Base-by-base conservation (phyloP, 78 protist species). In the Polysphondylium violaceum region DNA sequence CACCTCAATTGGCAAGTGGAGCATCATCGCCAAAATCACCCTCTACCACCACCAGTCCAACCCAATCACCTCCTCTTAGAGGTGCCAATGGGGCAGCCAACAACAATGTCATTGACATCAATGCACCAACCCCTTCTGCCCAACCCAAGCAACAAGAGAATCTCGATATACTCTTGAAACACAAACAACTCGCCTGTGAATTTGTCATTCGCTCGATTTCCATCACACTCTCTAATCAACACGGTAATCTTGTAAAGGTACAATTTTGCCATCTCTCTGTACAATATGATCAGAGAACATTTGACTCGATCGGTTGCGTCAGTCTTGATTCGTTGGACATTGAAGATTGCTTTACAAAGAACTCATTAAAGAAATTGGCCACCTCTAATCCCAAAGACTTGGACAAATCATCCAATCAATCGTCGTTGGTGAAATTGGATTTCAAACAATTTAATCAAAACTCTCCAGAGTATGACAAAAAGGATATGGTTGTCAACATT, bases 401-500 rank as follows among this genome's bases (percentile, higher is more conserved):
- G 16, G 77, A 67, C 44, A 63, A 69, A 21, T 36, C 27, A 12
- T 50, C 63, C 3, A 47, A 23, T 59, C 31, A 27, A 35, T n/a
- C 43, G 16, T 21, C 38, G 23, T 44, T 83, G 56, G 91, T 83
- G 25, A 27, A 23, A 9, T 69, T 83, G 38, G 33, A 83, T 31
- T 83, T 83, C 51, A 83, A 83, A 69, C 79, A 69, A 59, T 51
- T 55, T 43, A 58, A 83, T 44, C 1, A 23, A 9, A 1, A 63
- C 38, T 87, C 93, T 29, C 93, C 93, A 38, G 93, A 87, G 43
- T 87, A 40, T n/a, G 4, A 73, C 41, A 74, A 67, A 64, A 12
- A 47, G 0, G 87, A 87, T 55, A 64, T 87, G 86, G 23, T 33
- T 0, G 31, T 87, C 1, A 72, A 87, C 41, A 33, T 75, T 5